Conservation (phyloP, 371 early-diverging fungal species). For the Mucor lusitanicus region DNA sequence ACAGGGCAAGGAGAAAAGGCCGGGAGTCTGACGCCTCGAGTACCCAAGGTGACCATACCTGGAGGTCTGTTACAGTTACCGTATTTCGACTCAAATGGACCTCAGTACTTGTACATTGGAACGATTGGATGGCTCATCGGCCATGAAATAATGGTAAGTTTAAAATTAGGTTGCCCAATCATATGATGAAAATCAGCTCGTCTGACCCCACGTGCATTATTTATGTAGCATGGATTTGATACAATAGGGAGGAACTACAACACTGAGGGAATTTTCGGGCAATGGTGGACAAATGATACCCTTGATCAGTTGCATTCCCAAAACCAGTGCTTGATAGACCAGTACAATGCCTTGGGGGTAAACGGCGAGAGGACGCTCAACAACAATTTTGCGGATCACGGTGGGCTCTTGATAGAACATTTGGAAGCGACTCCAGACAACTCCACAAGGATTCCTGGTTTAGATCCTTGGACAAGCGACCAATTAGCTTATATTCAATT, state of each 20-base stretch:
- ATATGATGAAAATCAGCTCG: background rate
- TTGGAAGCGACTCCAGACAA: background rate
- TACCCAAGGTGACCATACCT: conserved; percentile 50
- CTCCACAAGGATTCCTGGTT: conserved; percentile 38
- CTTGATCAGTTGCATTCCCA: conserved; percentile 48
- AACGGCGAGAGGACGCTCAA: conserved; percentile 66
- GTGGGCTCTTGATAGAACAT: conserved; percentile 37
- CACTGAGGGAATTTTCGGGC: conserved; percentile 34
- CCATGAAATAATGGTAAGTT: conserved; percentile 60
- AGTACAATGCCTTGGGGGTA: conserved; percentile 45
- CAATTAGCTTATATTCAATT: conserved; percentile 63
- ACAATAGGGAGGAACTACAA: conserved; percentile 59
- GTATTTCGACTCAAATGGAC: conserved; percentile 47
- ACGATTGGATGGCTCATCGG: conserved; percentile 61
- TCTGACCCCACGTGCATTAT: conserved; percentile 18
- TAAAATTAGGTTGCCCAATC: conserved; percentile 8
- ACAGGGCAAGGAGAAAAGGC: background rate
- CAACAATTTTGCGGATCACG: conserved; percentile 76
- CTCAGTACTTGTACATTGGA: conserved; percentile 57
- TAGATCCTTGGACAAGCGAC: conserved; percentile 50
- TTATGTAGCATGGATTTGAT: conserved; percentile 57
- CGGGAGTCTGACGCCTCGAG: background rate
- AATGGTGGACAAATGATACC: conserved; percentile 70
- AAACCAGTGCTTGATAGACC: conserved; percentile 58
- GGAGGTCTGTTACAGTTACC: conserved; percentile 56